phyloP scores from a whole-genome alignment of 148 eudicot genomes.

The Suaeda aralocaspica region DNA sequence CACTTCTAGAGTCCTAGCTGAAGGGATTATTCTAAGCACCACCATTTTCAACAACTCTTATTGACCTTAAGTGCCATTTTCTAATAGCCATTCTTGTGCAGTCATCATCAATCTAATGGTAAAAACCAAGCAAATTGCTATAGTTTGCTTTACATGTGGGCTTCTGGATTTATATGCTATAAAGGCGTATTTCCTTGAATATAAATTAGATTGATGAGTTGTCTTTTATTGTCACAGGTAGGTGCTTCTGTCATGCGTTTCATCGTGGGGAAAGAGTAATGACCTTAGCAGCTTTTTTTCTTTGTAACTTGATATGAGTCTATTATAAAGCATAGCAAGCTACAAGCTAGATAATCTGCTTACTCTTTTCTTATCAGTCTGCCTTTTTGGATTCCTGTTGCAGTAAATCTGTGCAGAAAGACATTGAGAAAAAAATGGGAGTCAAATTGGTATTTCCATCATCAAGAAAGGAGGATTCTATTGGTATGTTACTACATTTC shows the following conservation, averaged over 20 bases:
- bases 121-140: too few relatives aligned
- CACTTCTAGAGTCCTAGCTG: too few relatives aligned
- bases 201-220: slow-evolving; percentile 8
- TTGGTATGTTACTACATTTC: slow-evolving; percentile 55
- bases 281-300: slow-evolving; percentile 12
- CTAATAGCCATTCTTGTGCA: too few relatives aligned
- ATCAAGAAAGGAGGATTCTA: slow-evolving; percentile 46
- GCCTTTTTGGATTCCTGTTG: slow-evolving; percentile 11
- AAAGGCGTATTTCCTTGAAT: not conserved
- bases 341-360: not conserved
- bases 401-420: slow-evolving; percentile 55
- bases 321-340: not conserved
- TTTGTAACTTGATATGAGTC: slow-evolving; percentile 6
- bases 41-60: too few relatives aligned
- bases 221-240: slow-evolving; percentile 49
- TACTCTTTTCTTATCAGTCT: slow-evolving; percentile 7
- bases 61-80: too few relatives aligned
- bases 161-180: not conserved
- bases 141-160: not conserved
- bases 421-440: slow-evolving; percentile 63
- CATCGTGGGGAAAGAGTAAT: slow-evolving; percentile 70
- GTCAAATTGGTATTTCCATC: slow-evolving; percentile 65
- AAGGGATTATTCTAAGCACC: too few relatives aligned
- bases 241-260: slow-evolving; percentile 76
- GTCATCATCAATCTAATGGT: too few relatives aligned